These are phyloP conservation scores for Calonectria montana DNA, from an alignment of 2,329 filamentous ascomycete genomes.

Conservation along the genomic window DNA sequence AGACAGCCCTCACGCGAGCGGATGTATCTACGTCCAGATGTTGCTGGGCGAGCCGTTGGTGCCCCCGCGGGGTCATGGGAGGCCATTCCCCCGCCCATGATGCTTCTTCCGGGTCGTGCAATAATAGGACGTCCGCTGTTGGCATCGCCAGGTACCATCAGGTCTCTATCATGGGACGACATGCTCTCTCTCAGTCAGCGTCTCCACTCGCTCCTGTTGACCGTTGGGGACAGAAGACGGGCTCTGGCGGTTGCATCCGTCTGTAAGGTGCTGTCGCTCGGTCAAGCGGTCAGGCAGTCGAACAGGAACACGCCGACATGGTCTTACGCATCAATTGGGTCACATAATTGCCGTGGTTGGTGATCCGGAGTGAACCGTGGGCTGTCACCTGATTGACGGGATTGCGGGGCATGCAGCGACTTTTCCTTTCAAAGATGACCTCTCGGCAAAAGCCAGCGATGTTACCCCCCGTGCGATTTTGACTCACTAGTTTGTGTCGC, in stretches of 20 bases:
- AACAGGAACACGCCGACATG: background rate
- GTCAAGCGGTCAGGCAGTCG: background rate
- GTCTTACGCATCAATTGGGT: background rate
- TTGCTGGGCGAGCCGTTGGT: conserved; percentile 23
- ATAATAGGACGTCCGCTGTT: conserved; percentile 33
- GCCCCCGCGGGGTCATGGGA: conserved; percentile 18
- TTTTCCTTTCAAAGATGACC: conserved; percentile 6
- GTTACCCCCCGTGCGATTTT: conserved; percentile 12
- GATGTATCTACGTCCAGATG: conserved; percentile 37
- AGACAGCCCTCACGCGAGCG: conserved; percentile 51
- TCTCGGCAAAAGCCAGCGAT: conserved; percentile 12
- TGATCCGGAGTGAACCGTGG: conserved; percentile 8
- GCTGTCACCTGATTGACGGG: conserved; percentile 23
- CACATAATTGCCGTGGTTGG: conserved; percentile 7
- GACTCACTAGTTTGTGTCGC: conserved; percentile 14
- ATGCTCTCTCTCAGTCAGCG: conserved; percentile 1
- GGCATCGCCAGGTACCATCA: conserved; percentile 11
- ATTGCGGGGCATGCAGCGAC: conserved; percentile 23
- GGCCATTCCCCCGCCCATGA: conserved; percentile 11
- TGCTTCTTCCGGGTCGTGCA: conserved; percentile 28
- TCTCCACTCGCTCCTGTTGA: background rate
- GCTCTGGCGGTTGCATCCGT: background rate
- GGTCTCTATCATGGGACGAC: conserved; percentile 21
- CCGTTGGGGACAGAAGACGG: background rate
- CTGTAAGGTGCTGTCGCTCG: background rate